Evolutionary conservation across 177 flowering plant species (phyloP), one percentile per base, ranked within the genome.

Genomic region (Vitis hybrid): DNA sequence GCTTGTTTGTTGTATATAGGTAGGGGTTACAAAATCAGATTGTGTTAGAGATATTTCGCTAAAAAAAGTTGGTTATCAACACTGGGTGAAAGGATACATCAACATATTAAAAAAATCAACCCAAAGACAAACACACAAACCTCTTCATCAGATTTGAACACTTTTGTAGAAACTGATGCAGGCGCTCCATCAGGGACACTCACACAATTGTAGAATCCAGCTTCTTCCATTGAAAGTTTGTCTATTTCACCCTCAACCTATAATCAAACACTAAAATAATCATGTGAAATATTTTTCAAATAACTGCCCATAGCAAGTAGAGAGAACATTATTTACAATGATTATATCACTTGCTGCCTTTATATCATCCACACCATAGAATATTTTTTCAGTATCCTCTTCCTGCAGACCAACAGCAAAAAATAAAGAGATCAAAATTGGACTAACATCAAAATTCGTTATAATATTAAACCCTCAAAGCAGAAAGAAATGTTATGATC

Each of bases 211-310:
- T 70, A 81, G 68, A 85, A 87, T 21, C 99, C 99, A 74, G 97
- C 99, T 84, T 95, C 99, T 84, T 91, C 98, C 94, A 95, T 81
- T 56, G 99, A 81, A 78, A 95, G 98, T 75, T 93, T 93, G 83
- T 95, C 98, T 65, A 93, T 91, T 81, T 95, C 99, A 73, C 98
- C 99, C 80, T 93, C 98, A 83, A 95, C 99, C 99, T 94, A 74
- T 56, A 60, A 65, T 50, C 51, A 61, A 69, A 64, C 3, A 58
- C 29, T 66, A n/a, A 39, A 69, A 12, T 15, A 26, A 68, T 51
- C 16, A 68, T 18, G 48, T 12, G 18, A 31, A 39, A 58, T 31
- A 33, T 12, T 9, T 66, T 51, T 9, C 0, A 18, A 49, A 45
- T 10, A 22, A 19, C 22, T 22, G 14, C 45, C n/a, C 4, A 45